Evolutionary conservation across 352 stramenopile species (phyloP).

Genomic region (Globisporangium emineosum): DNA sequence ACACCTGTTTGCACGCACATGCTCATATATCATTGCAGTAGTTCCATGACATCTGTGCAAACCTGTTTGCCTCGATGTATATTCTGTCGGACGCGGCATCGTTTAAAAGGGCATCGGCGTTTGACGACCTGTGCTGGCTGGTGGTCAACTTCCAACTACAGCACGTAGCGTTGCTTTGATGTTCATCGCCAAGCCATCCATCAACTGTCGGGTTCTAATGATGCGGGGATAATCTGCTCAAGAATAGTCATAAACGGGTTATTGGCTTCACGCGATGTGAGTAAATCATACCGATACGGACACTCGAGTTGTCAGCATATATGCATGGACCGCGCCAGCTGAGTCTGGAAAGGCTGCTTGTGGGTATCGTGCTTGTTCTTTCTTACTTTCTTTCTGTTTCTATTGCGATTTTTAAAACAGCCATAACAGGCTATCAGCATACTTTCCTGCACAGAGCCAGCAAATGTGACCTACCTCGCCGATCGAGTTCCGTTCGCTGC

Average conservation of each 20-base stretch:
- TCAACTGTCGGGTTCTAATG: neutral
- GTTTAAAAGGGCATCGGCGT: too few relatives aligned
- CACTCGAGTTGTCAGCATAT: neutral
- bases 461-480: neutral
- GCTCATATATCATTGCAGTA: too few relatives aligned
- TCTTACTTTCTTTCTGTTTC: constrained; percentile 7
- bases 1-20: neutral
- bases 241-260: neutral
- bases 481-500: neutral
- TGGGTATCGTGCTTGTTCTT: neutral
- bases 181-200: neutral
- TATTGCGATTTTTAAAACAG: neutral
- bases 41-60: neutral
- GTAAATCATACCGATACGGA: constrained; percentile 1
- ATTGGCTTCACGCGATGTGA: neutral
- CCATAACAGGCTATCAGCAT: neutral
- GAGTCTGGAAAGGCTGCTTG: neutral
- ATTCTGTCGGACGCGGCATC: too few relatives aligned
- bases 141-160: too few relatives aligned
- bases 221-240: neutral
- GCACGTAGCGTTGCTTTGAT: neutral
- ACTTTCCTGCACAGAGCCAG: neutral
- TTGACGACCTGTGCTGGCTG: too few relatives aligned
- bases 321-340: neutral
- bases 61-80: neutral